Evolutionary conservation across 2,329 filamentous ascomycete genomes (phyloP).

Genomic region (Mycocentrospora acerina): DNA sequence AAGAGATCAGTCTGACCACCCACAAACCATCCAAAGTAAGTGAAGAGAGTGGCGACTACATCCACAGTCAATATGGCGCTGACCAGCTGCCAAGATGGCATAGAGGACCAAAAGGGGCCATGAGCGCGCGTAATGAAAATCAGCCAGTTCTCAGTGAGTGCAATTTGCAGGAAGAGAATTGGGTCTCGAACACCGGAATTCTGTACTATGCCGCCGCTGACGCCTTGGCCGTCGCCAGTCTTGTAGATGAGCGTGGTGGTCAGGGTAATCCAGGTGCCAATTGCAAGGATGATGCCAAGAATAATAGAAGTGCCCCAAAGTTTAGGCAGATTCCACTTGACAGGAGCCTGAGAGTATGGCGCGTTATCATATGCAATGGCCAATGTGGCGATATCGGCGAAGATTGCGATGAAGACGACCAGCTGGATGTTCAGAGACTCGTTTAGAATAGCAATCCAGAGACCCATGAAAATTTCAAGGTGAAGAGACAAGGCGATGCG

Average conservation of each 20-base stretch:
- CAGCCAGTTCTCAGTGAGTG: slow-evolving; percentile 90
- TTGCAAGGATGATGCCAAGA: slow-evolving; percentile 76
- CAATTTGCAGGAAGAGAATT: slow-evolving; percentile 86
- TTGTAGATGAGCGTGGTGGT: slow-evolving; percentile 71
- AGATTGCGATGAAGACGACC: slow-evolving; percentile 92
- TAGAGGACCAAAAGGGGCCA: slow-evolving; percentile 87
- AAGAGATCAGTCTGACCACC: slow-evolving; percentile 72
- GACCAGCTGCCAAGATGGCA: slow-evolving; percentile 81
- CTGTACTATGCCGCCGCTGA: slow-evolving; percentile 82
- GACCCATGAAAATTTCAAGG: slow-evolving; percentile 85
- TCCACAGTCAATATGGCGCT: slow-evolving; percentile 81
- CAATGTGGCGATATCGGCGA: slow-evolving; percentile 87
- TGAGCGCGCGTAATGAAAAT: slow-evolving; percentile 96
- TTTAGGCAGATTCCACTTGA: slow-evolving; percentile 95
- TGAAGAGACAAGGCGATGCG: slow-evolving; percentile 91
- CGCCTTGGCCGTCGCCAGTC: slow-evolving; percentile 48
- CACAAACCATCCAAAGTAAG: slow-evolving; percentile 81
- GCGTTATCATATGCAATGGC: slow-evolving; percentile 94
- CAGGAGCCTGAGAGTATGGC: slow-evolving; percentile 78
- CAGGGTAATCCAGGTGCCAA: slow-evolving; percentile 86
- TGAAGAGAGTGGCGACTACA: slow-evolving; percentile 81
- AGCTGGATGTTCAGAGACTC: slow-evolving; percentile 80
- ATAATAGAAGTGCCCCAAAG: slow-evolving; percentile 91
- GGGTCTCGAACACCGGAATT: slow-evolving; percentile 81
- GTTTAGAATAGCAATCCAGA: slow-evolving; percentile 90